phyloP scores from a whole-genome alignment of 257 asterid species.

The Scutellaria minor region DNA sequence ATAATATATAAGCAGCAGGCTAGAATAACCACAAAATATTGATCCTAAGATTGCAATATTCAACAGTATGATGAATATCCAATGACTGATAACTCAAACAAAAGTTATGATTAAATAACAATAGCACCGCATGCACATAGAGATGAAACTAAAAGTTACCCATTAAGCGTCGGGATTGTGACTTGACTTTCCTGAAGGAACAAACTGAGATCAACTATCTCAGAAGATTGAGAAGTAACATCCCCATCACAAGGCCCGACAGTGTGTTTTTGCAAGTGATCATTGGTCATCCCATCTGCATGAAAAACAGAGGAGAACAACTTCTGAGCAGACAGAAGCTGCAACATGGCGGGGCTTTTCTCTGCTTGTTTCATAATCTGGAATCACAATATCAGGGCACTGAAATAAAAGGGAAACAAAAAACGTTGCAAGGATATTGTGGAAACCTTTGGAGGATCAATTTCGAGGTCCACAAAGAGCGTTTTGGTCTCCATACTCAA shows the following conservation, averaged over 20 bases:
- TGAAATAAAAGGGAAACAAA: background rate
- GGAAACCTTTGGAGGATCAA: conserved; percentile 78
- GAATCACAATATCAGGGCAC: conserved; percentile 28
- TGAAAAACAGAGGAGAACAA: conserved; percentile 55
- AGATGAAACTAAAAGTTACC: conserved; percentile 53
- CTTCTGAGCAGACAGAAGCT: conserved; percentile 70
- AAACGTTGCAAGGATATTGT: background rate
- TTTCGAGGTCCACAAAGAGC: conserved; percentile 66
- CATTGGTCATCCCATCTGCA: conserved; percentile 37
- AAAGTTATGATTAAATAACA: no score
- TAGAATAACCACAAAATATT: background rate
- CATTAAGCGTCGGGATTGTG: conserved; percentile 82
- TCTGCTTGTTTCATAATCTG: conserved; percentile 54
- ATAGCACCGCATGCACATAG: background rate
- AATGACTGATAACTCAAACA: no score
- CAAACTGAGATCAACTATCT: conserved; percentile 70
- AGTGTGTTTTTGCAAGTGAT: conserved; percentile 38
- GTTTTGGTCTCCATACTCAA: conserved; percentile 43
- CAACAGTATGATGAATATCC: no score
- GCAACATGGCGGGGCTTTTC: conserved; percentile 44
- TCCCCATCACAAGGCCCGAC: conserved; percentile 32
- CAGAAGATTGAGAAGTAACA: conserved; percentile 44
- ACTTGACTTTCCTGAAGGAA: conserved; percentile 69
- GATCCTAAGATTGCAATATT: background rate
- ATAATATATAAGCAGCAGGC: background rate